Evolutionary conservation across 371 early-diverging fungal species (phyloP).

Genomic region (Aphelidium insulamus): DNA sequence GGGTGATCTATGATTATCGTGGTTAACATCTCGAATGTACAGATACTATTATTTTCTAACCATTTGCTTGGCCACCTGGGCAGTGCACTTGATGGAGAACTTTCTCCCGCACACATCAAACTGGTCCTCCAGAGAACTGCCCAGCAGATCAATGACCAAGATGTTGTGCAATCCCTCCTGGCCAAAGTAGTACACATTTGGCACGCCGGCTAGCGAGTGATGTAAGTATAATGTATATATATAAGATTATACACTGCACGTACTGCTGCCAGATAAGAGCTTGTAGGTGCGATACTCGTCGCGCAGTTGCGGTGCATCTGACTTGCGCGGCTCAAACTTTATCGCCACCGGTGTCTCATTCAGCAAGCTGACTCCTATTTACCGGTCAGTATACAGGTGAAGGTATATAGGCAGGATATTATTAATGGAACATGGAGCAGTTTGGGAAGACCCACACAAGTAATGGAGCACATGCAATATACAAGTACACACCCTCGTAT

Average conservation of each 20-base stretch:
- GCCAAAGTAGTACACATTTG: slow-evolving; percentile 81
- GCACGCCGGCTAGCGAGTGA: slow-evolving; percentile 41
- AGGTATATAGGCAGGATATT: slow-evolving; percentile 6
- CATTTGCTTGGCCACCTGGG: slow-evolving; percentile 95
- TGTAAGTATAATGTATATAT: not conserved
- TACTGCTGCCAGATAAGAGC: slow-evolving; percentile 48
- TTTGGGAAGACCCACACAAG: slow-evolving; percentile 6
- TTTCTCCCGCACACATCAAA: slow-evolving; percentile 85
- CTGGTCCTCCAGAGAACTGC: slow-evolving; percentile 88
- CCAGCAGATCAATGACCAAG: slow-evolving; percentile 95
- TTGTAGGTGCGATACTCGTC: slow-evolving; percentile 85
- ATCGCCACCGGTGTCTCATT: slow-evolving; percentile 68
- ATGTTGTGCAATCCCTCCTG: slow-evolving; percentile 88
- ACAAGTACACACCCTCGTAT: slow-evolving; percentile 60
- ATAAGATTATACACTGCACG: slow-evolving; percentile 5
- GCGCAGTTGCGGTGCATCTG: slow-evolving; percentile 77
- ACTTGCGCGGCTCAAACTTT: slow-evolving; percentile 80
- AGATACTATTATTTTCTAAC: slow-evolving; percentile 12
- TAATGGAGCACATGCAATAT: not conserved
- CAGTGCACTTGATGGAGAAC: slow-evolving; percentile 79
- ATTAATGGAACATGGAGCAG: slow-evolving; percentile 2
- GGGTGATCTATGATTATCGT: too few relatives aligned
- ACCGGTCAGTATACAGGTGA: slow-evolving; percentile 1
- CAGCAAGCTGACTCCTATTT: slow-evolving; percentile 33
- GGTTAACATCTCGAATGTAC: too few relatives aligned